Conservation (phyloP, 169 alveolate species). For the Cryptosporidium sp. region DNA sequence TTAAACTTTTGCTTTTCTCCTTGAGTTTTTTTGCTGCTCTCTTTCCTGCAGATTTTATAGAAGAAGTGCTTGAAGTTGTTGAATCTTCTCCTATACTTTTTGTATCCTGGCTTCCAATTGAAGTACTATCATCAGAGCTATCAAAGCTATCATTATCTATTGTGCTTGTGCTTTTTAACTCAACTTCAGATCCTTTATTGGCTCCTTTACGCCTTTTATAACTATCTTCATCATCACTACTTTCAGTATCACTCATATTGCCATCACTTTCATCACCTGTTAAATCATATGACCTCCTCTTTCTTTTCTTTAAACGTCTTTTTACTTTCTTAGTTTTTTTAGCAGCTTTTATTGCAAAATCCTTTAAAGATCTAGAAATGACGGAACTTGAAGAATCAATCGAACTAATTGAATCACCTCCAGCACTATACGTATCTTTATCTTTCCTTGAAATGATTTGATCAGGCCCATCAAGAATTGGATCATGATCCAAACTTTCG, state of each 20-base stretch:
- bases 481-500: too few relatives aligned
- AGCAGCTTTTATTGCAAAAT: not conserved
- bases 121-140: too few relatives aligned
- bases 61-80: not conserved
- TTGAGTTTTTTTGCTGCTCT: not conserved
- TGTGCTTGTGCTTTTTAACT: not conserved
- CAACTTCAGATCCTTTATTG: not conserved
- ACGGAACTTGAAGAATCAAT: not conserved
- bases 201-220: not conserved
- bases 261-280: not conserved
- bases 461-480: too few relatives aligned
- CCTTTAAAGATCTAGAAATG: not conserved
- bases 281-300: not conserved
- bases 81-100: not conserved
- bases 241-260: too few relatives aligned
- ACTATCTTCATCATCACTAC: too few relatives aligned
- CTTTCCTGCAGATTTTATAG: not conserved
- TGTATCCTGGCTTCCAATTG: not conserved
- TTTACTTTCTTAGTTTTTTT: not conserved
- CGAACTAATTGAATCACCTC: not conserved
- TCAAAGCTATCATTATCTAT: not conserved
- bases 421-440: not conserved
- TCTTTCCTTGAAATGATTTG: too few relatives aligned
- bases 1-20: not conserved
- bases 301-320: not conserved